Evolutionary conservation across 1,139 yeast species (phyloP).

Genomic region (Suhomyces taliae): DNA sequence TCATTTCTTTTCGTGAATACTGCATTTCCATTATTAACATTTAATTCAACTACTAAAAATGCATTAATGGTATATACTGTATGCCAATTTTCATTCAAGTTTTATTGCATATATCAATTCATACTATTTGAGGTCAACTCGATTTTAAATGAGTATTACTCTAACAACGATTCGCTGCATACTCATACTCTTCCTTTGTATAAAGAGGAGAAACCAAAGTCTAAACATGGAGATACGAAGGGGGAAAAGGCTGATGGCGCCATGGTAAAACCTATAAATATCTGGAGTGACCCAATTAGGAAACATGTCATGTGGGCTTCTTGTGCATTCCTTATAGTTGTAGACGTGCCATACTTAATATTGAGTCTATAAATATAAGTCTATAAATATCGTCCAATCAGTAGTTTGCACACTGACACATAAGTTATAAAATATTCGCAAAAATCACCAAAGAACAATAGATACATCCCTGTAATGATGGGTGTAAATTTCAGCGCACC

Average conservation of each 20-base stretch:
- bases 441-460: too few relatives aligned
- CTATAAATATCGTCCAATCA: constrained; percentile 5
- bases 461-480: too few relatives aligned
- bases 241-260: not conserved
- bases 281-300: not conserved
- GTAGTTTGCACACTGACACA: too few relatives aligned
- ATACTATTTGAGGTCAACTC: constrained; percentile 23
- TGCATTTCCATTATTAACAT: constrained; percentile 16
- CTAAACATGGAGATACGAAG: not conserved
- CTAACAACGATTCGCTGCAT: too few relatives aligned
- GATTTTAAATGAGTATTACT: constrained; percentile 12
- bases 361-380: not conserved
- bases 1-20: constrained; percentile 24
- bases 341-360: not conserved
- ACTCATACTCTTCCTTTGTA: not conserved
- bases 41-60: not conserved
- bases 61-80: constrained; percentile 14
- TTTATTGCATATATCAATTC: constrained; percentile 28
- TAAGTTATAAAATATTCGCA: too few relatives aligned
- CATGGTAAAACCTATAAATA: not conserved
- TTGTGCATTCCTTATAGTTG: not conserved
- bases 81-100: constrained; percentile 23
- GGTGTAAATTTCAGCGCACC: too few relatives aligned
- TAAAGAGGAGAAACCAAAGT: not conserved
- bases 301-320: not conserved